Conservation (phyloP, 2,329 filamentous ascomycete species). For the Exutisphaerella laricina region DNA sequence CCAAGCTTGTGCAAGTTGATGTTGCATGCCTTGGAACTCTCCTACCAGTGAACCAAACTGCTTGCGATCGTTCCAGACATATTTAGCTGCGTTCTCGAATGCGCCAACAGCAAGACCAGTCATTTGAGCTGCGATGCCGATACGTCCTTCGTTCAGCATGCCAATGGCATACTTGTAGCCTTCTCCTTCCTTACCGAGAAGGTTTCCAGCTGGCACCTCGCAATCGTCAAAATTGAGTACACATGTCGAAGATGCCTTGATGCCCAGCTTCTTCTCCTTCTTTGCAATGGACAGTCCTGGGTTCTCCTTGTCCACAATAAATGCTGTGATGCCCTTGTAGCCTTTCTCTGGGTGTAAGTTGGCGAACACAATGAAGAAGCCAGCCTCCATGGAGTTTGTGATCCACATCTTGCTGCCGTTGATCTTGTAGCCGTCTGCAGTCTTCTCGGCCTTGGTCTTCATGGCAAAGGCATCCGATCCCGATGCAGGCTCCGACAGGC, state of each 20-base stretch:
- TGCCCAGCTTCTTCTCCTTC: conserved; percentile 99
- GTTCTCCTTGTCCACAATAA: conserved; percentile 84
- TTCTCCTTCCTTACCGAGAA: conserved; percentile 81
- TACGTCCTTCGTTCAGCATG: conserved; percentile 90
- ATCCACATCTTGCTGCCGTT: conserved; percentile 99
- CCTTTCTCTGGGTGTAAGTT: conserved; percentile 88
- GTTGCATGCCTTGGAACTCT: conserved; percentile 99
- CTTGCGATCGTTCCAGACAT: conserved; percentile 97
- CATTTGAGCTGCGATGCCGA: conserved; percentile 98
- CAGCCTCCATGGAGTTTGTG: conserved; percentile 90
- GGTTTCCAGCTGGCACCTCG: conserved; percentile 76
- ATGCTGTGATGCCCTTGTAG: conserved; percentile 95
- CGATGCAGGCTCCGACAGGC: conserved; percentile 50
- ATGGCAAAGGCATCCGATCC: conserved; percentile 96
- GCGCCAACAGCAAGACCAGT: conserved; percentile 90
- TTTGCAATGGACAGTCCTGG: conserved; percentile 93
- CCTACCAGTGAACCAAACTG: conserved; percentile 93
- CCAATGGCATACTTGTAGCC: conserved; percentile 98
- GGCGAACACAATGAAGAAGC: conserved; percentile 96
- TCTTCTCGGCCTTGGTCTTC: conserved; percentile 82
- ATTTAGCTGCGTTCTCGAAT: conserved; percentile 88
- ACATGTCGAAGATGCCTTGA: conserved; percentile 91
- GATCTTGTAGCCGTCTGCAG: conserved; percentile 76
- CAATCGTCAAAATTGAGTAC: conserved; percentile 98
- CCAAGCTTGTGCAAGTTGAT: conserved; percentile 94